Base-by-base conservation (phyloP, 169 alveolate species). In the Cryptosporidium meleagridis region DNA sequence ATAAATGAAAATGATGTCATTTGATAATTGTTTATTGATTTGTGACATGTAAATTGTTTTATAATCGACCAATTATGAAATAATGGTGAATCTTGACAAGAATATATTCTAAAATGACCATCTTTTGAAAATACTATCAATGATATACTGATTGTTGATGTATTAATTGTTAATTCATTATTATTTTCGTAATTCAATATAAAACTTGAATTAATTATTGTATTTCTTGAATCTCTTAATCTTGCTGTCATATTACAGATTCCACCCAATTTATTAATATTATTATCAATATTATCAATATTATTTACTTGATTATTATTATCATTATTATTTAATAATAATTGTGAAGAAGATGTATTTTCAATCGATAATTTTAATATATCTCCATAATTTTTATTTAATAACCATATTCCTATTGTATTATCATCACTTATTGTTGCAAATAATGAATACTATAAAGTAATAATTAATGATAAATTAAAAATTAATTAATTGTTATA, bases 351-450 rank as follows among this genome's bases (percentile, higher is more conserved):
- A n/a, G 4, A 10, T 10, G 71, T 35, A 55, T 73, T 58, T 10
- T 29, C 44, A 29, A 35, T 4, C 33, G 35, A 18, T 23, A 58
- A n/a, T 39, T 52, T 35, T 23, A 52, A 48, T 29, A 73, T 1
- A 16, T 73, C 71, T 33, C 23, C 16, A 9, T 41, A 8, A 9
- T 33, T 80, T 62, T 80, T 80, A 58, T 80, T 80, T 8, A 80
- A 80, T 65, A 80, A 26, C 87, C 87, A 80, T 61, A 80, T 80
- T 65, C 87, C 87, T 62, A 80, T 65, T 21, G 87, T 80, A 39
- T 80, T 59, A 80, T 80, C 87, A 65, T 80, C 87, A 26, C 87
- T 80, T 12, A 37, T 41, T 23, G 87, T 61, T 80, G 87, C 72
- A 62, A 80, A 80, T 61, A 80, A 31, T 29, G 87, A 37, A 61